Base-by-base conservation (phyloP, 2,329 filamentous ascomycete genomes). In the Exophiala bonariae region DNA sequence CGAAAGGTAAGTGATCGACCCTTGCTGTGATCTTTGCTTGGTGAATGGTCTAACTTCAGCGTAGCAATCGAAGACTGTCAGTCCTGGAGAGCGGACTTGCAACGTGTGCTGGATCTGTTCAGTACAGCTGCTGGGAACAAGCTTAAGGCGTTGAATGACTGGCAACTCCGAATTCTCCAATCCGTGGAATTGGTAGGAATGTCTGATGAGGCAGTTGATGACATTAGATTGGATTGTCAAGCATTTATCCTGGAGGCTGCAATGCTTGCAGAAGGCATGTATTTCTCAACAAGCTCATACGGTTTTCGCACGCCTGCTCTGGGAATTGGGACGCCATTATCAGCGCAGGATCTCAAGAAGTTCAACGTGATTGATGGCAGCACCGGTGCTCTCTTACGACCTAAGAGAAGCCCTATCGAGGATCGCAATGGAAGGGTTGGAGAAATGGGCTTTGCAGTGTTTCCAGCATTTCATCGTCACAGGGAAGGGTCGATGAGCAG, bases 1-100 rank as follows among this genome's bases (percentile, higher is more conserved):
- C 37, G 3, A 47, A 47, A 41, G 44, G 44, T 47, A 36, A 34
- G 37, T n/a, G n/a, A n/a, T n/a, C n/a, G n/a, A n/a, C n/a, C n/a
- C n/a, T n/a, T n/a, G n/a, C 14, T 8, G 22, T 3, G 28, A n/a
- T 17, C 14, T 28, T 2, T 4, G 17, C 19, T 13, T 6, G 17
- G n/a, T n/a, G n/a, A n/a, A n/a, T n/a, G n/a, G n/a, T 11, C 44
- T 41, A 20, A 41, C 30, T 18, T 31, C 3, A 13, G 14, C 2
- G 20, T 11, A 49, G 47, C 44, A n/a, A 30, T 9, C 8, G 41
- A 44, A 10, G 35, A 18, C 13, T 32, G 35, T 23, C 19, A 28
- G 18, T 30, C 19, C n/a, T 49, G 47, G 47, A 17, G 22, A 17
- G 31, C 44, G 14, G 41, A 49, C 14, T 19, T 49, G 34, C 32